These are phyloP conservation scores for Huntiella abstrusa DNA, from an alignment of 2,329 filamentous ascomycete species.

Conservation along the genomic window DNA sequence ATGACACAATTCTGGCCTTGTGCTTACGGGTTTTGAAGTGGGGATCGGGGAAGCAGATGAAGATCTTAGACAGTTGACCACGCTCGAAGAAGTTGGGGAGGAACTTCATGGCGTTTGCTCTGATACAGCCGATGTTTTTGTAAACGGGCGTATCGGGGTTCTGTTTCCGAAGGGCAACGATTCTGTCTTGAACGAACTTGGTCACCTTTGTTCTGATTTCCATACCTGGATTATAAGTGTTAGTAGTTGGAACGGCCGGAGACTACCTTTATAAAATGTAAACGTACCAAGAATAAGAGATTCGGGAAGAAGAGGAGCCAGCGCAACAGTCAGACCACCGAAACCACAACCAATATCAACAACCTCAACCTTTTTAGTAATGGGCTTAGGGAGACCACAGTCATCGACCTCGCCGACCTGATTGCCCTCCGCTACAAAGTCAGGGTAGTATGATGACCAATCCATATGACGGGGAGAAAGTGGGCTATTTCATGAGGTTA, in stretches of 20 bases:
- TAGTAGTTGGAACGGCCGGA: not conserved
- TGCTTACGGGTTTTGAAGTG: constrained; percentile 97
- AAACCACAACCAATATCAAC: constrained; percentile 97
- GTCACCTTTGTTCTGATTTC: constrained; percentile 86
- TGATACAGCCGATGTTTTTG: constrained; percentile 74
- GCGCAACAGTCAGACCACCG: constrained; percentile 71
- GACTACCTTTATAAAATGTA: not conserved
- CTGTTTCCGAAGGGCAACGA: constrained; percentile 59
- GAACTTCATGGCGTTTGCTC: constrained; percentile 98
- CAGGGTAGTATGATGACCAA: constrained; percentile 71
- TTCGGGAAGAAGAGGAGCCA: constrained; percentile 64
- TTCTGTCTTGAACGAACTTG: constrained; percentile 75
- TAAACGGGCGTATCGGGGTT: constrained; percentile 36
- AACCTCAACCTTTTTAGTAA: constrained; percentile 54
- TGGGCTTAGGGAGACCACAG: constrained; percentile 6
- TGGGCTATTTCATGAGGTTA: constrained; percentile 36
- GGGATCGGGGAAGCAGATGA: constrained; percentile 95
- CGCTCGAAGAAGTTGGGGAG: constrained; percentile 90
- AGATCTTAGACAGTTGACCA: constrained; percentile 70
- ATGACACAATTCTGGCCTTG: constrained; percentile 84
- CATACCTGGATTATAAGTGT: constrained; percentile 37
- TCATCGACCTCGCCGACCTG: constrained; percentile 7
- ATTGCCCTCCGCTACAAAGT: constrained; percentile 34
- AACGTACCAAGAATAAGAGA: constrained; percentile 60
- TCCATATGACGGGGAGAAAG: constrained; percentile 68